Evolutionary conservation across 2,329 filamentous ascomycete genomes (phyloP), one percentile per base, ranked within the genome.

Genomic region (Juglanconis juglandina): DNA sequence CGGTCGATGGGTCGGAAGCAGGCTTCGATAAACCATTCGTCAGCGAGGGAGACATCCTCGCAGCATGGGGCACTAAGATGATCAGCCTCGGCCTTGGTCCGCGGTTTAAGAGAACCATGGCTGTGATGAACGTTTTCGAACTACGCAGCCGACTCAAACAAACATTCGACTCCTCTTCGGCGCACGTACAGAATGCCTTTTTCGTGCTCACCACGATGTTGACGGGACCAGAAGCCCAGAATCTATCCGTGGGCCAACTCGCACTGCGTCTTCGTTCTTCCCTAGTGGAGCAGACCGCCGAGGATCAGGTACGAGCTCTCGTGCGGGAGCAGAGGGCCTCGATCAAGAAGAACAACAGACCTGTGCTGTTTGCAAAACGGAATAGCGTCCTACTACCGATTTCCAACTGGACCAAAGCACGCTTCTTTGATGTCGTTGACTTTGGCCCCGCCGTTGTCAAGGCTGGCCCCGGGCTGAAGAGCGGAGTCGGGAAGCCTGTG

Each of bases 21-120:
- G 46, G 50, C 17, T 30, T 53, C 24, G 24, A 24, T 24, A 24
- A 24, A 13, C 68, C 75, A 1, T 80, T 78, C 56, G 46, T 81
- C 32, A 80, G 76, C 64, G 76, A 80, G 13, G 73, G 74, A n/a
- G 78, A 82, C 53, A 67, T 81, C 1, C 64, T 82, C 1, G 66
- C 69, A 1, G 76, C 75, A 0, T 82, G 78, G 76, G 66, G 70
- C 53, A 65, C 72, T 7, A 71, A 71, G 5, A 67, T 69, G 37
- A 65, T 67, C 41, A 65, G 65, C 30, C 63, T 47, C 33, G 66
- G 61, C 41, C 66, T 68, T 24, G 65, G 48, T 42, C 59, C 58
- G 58, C 46, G 53, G 63, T 64, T 69, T 34, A 57, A 66, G 11
- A 66, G 67, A 17, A 66, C 70, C 1, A 62, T 79, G 39, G 70